Evolutionary conservation across 2,329 filamentous ascomycete species (phyloP).

Genomic region (Phyllosticta paracitricarpa): DNA sequence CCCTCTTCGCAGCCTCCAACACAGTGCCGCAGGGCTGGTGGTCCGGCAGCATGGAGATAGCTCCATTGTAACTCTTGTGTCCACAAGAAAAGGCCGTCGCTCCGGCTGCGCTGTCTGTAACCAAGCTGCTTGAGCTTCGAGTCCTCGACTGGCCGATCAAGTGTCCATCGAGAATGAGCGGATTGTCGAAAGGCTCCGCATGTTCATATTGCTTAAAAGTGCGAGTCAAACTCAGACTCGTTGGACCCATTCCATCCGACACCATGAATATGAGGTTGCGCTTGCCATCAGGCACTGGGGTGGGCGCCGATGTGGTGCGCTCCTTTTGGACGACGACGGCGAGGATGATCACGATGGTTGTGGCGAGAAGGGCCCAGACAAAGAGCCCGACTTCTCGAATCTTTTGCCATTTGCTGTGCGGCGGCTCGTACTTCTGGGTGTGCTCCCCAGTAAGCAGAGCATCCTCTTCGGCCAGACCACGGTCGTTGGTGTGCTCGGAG

Average conservation of each 20-base stretch:
- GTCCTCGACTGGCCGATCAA: constrained; percentile 87
- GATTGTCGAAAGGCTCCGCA: constrained; percentile 62
- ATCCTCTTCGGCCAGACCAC: constrained; percentile 51
- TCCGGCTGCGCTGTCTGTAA: constrained; percentile 94
- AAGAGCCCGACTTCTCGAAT: constrained; percentile 71
- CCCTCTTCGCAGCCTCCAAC: constrained; percentile 84
- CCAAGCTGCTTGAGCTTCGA: constrained; percentile 68
- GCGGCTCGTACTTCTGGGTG: constrained; percentile 11
- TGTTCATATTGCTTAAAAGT: constrained; percentile 73
- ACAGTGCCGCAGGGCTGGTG: constrained; percentile 82
- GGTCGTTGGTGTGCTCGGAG: constrained; percentile 46
- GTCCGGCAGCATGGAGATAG: constrained; percentile 81
- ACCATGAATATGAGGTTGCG: constrained; percentile 98
- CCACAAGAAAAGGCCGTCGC: constrained; percentile 94
- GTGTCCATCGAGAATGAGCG: constrained; percentile 73
- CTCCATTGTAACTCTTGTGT: constrained; percentile 91
- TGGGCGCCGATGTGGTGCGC: constrained; percentile 27
- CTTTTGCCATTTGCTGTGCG: constrained; percentile 37
- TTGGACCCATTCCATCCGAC: constrained; percentile 95
- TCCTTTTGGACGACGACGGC: constrained; percentile 71
- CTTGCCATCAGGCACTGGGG: constrained; percentile 49
- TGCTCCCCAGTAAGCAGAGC: constrained; percentile 49
- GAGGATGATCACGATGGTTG: constrained; percentile 65
- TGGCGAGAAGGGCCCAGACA: constrained; percentile 73
- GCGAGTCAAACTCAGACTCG: constrained; percentile 76